A percentile compares a stretch with the other conserved stretches of the same genome.
Evolutionary conservation across 2,329 filamentous ascomycete genomes (phyloP).

Genomic region (Phialophora expanda): DNA sequence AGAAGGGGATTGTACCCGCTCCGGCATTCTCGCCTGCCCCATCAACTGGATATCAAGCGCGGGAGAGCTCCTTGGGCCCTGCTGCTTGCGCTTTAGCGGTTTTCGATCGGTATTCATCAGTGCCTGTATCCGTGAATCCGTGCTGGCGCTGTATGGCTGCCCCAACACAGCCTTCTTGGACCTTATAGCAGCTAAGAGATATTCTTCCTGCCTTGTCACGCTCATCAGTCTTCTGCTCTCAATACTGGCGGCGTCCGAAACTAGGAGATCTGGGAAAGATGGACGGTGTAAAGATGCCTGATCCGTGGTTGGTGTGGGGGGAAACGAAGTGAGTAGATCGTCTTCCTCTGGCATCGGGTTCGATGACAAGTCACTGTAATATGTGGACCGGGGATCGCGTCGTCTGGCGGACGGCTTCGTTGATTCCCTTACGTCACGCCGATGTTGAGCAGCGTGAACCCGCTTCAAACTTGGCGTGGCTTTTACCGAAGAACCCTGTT

Average conservation of each 20-base stretch:
- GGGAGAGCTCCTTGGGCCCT: background rate
- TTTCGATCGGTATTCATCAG: constrained; percentile 14
- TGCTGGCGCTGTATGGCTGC: constrained; percentile 44
- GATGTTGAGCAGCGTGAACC: constrained; percentile 30
- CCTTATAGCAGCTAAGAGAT: constrained; percentile 58
- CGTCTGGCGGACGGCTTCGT: constrained; percentile 9
- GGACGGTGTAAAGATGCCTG: constrained; percentile 21
- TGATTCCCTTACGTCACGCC: constrained; percentile 23
- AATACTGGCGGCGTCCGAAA: constrained; percentile 37
- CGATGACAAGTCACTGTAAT: constrained; percentile 33
- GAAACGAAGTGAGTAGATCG: constrained; percentile 35
- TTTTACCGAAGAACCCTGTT: constrained; percentile 29
- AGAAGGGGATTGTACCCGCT: constrained; percentile 9
- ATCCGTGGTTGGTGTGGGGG: constrained; percentile 32
- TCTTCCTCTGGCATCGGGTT: constrained; percentile 21
- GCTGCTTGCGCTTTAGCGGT: constrained; percentile 3
- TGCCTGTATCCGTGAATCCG: constrained; percentile 40
- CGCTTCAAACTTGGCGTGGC: constrained; percentile 26
- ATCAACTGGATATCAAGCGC: constrained; percentile 10
- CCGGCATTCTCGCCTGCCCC: constrained; percentile 8
- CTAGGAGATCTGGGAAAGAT: constrained; percentile 28
- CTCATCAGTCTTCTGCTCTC: constrained; percentile 55
- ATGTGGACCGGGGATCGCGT: constrained; percentile 20
- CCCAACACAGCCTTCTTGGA: constrained; percentile 53
- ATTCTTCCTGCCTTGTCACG: constrained; percentile 60